Evolutionary conservation across 257 asterid species (phyloP).

Genomic region (Craterostigma plantagineum): DNA sequence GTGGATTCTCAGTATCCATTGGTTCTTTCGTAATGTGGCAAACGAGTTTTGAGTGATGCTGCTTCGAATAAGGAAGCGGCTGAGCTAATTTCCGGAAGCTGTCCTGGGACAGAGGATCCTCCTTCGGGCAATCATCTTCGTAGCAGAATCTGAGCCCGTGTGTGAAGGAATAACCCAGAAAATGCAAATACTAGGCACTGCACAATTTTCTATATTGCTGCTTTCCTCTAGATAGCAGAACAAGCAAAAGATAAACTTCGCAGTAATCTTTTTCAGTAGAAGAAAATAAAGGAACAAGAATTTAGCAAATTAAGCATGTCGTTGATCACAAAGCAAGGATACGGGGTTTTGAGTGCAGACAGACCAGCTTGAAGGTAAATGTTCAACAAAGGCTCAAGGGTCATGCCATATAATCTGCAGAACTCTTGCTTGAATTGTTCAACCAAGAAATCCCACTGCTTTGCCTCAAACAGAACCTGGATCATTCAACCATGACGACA

Average conservation of each 20-base stretch:
- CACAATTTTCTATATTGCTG: too few species aligned
- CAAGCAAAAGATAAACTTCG: too few species aligned
- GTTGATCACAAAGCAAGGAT: constrained; percentile 28
- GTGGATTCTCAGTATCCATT: constrained; percentile 97
- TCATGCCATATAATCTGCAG: constrained; percentile 93
- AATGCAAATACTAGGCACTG: background rate
- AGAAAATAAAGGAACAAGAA: too few species aligned
- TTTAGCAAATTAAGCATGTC: too few species aligned
- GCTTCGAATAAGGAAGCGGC: constrained; percentile 90
- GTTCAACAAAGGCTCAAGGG: constrained; percentile 77
- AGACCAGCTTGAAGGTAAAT: constrained; percentile 95
- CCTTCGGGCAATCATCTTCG: constrained; percentile 89
- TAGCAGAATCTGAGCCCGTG: constrained; percentile 53
- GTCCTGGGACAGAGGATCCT: constrained; percentile 96
- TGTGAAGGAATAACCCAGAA: constrained; percentile 38
- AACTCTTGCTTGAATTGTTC: constrained; percentile 97
- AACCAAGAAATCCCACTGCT: constrained; percentile 78
- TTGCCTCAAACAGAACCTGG: constrained; percentile 82
- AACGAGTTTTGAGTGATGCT: constrained; percentile 92
- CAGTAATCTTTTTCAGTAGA: too few species aligned
- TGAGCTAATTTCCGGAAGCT: constrained; percentile 76
- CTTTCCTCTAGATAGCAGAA: too few species aligned
- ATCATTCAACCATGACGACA: too few species aligned
- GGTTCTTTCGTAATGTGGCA: constrained; percentile 79
- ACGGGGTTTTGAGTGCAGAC: constrained; percentile 96